phyloP scores from a whole-genome alignment of 2,329 filamentous ascomycete genomes.

The Pyricularia grisea region DNA sequence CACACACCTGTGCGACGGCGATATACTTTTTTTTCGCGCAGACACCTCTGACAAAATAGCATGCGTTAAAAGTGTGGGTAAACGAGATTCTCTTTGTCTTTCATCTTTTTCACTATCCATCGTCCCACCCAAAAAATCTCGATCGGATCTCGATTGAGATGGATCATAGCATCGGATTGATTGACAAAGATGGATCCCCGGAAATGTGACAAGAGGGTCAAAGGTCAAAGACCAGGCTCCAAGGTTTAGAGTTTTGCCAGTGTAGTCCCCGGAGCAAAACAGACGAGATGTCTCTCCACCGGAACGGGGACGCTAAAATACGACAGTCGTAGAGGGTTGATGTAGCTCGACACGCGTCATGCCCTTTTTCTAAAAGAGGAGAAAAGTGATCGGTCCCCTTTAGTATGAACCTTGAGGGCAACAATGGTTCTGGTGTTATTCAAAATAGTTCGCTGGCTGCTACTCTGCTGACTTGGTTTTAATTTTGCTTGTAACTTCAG shows the following conservation, averaged over 20 bases:
- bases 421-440: background rate
- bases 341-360: background rate
- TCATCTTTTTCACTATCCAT: background rate
- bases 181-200: background rate
- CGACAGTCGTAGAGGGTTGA: background rate
- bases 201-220: background rate
- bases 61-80: no score
- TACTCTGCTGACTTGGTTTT: background rate
- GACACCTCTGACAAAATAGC: no score
- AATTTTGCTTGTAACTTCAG: background rate
- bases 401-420: background rate
- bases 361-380: background rate
- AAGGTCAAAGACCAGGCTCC: background rate
- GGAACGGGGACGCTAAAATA: no score
- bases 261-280: background rate
- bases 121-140: background rate
- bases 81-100: no score
- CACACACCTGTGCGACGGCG: no score
- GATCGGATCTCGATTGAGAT: background rate
- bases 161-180: background rate
- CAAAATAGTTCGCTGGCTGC: background rate
- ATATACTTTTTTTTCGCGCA: no score
- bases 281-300: background rate
- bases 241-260: background rate
- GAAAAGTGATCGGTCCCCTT: background rate